Conservation (phyloP, 2,329 filamentous ascomycete genomes). For the Talaromyces albobiverticillius region DNA sequence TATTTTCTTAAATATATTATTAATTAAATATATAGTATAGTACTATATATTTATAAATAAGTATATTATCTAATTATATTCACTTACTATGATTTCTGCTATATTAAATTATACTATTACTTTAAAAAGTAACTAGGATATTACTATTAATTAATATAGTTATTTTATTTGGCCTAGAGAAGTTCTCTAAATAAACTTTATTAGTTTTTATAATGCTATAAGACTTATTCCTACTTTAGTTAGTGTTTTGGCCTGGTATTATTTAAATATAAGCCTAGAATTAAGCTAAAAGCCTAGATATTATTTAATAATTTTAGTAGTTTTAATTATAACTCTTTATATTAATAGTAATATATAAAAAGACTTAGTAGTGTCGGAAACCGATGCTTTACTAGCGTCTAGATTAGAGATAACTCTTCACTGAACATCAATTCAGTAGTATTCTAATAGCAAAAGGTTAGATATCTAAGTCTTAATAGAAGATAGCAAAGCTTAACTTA, state of each 20-base stretch:
- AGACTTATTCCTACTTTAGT: not conserved
- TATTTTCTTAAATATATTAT: not conserved
- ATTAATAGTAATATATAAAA: not conserved
- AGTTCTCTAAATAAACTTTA: not conserved
- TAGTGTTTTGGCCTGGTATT: not conserved
- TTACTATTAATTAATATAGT: not conserved
- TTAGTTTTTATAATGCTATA: not conserved
- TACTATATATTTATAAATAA: not conserved
- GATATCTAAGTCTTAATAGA: too few species aligned
- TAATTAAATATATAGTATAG: not conserved
- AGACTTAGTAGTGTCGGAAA: too few species aligned
- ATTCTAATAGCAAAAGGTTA: too few species aligned
- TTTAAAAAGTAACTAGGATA: not conserved
- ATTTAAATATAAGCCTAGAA: not conserved
- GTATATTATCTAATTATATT: not conserved
- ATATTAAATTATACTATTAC: not conserved
- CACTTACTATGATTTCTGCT: not conserved
- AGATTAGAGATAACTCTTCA: too few species aligned
- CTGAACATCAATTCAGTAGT: too few species aligned
- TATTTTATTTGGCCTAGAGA: not conserved
- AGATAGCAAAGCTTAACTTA: too few species aligned
- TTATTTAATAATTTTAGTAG: not conserved
- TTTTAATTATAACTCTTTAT: not conserved
- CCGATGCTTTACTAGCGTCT: too few species aligned
- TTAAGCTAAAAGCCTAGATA: not conserved